A percentile compares a stretch with the other conserved stretches of the same genome.
Evolutionary conservation across 352 stramenopile species (phyloP).

Genomic region (Phytophthora pisi): DNA sequence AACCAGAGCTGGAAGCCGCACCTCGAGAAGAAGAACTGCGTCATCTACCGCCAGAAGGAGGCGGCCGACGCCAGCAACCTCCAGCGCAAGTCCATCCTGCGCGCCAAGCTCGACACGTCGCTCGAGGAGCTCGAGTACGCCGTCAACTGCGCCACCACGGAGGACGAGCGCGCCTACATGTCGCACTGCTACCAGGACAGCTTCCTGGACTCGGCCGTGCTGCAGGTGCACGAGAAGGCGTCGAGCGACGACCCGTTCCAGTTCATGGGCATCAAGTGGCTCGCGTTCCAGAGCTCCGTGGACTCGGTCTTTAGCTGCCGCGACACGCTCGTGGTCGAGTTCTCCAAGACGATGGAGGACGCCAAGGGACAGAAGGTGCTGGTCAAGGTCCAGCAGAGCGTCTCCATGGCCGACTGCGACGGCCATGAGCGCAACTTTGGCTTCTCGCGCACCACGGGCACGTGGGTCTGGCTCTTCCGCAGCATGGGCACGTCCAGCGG

Average conservation of each 20-base stretch:
- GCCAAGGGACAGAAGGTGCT: constrained; percentile 65
- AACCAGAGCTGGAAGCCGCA: constrained; percentile 74
- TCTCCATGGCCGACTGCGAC: constrained; percentile 55
- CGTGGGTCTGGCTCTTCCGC: constrained; percentile 65
- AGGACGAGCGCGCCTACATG: constrained; percentile 66
- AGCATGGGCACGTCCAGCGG: constrained; percentile 54
- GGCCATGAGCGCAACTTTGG: constrained; percentile 63
- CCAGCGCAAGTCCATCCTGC: constrained; percentile 56
- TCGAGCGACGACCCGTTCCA: constrained; percentile 62
- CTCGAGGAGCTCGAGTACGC: constrained; percentile 79
- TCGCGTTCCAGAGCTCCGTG: constrained; percentile 72
- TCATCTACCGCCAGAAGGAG: constrained; percentile 68
- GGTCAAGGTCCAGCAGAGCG: constrained; percentile 61
- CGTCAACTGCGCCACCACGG: constrained; percentile 60
- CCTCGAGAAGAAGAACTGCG: constrained; percentile 73
- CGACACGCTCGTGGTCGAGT: constrained; percentile 65
- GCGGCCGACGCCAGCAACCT: constrained; percentile 48
- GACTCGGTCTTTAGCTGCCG: constrained; percentile 72
- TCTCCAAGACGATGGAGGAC: constrained; percentile 63
- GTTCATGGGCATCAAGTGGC: constrained; percentile 80
- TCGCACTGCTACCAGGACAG: constrained; percentile 72
- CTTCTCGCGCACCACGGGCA: constrained; percentile 58
- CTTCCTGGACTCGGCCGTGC: constrained; percentile 76
- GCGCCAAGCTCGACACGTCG: constrained; percentile 69
- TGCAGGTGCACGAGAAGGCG: constrained; percentile 62